Evolutionary conservation across 805 yeast species (phyloP), one percentile per base, ranked within the genome.

Genomic region (Candida wancherniae): DNA sequence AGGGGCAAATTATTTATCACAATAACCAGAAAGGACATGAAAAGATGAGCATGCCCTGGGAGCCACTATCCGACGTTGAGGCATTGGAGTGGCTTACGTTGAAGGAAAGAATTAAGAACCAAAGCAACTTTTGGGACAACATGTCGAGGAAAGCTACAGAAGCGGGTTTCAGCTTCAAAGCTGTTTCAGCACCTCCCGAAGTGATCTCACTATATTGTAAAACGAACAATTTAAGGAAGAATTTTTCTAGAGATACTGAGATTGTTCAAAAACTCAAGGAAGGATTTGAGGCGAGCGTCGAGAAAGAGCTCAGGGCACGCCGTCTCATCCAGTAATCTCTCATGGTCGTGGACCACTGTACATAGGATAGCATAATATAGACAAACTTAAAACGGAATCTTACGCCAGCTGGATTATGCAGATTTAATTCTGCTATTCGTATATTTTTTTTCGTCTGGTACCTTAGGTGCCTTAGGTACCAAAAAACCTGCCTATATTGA

Each of bases 1-100:
- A 45, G 33, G 46, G 42, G 5, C 29, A 23, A 6, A 32, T 35
- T 8, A 20, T 45, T 6, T 26, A 37, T 17, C 18, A 26, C 26
- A 34, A 31, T 4, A 28, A 24, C 5, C 14, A 17, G 14, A 16
- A n/a, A 11, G 8, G 14, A n/a, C 15, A 6, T 9, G 14, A 18
- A 3, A 2, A 7, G 5, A 14, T 22, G 11, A 26, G 27, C 17
- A 19, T 26, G 22, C 44, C 44, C 4, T 42, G 47, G 47, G 39
- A 32, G 12, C 19, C 18, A 7, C 31, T 34, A 11, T 16, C 32
- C 10, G 22, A 19, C 4, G 18, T 22, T 4, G 47, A 42, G 22
- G 13, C 12, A 10, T 15, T 12, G 1, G 12, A 14, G 13, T 42
- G 47, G 47, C 14, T 22, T 12, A 9, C 12, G 7, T 26, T 23